These are phyloP conservation scores for Plasmodium gonderi DNA, from an alignment of 169 alveolate genomes.

Conservation along the genomic window DNA sequence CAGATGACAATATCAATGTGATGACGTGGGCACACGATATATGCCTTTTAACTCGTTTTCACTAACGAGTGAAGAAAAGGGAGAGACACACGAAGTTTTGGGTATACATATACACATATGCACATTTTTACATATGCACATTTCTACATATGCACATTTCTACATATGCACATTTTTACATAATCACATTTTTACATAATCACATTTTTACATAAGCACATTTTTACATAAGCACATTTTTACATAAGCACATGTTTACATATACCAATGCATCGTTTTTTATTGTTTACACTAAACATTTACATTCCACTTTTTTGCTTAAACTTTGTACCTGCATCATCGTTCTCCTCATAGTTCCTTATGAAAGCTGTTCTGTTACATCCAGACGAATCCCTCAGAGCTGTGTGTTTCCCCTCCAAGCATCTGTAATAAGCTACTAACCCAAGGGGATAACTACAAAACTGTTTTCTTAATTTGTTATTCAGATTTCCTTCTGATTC, in stretches of 20 bases:
- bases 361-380: slow-evolving; percentile 31
- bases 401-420: slow-evolving; percentile 28
- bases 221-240: too few relatives aligned
- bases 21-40: too few relatives aligned
- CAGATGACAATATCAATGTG: not conserved
- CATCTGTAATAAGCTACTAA: slow-evolving; percentile 55
- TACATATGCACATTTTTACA: too few relatives aligned
- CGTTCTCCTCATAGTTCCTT: not conserved
- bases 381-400: slow-evolving; percentile 33
- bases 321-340: not conserved
- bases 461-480: not conserved
- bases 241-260: too few relatives aligned
- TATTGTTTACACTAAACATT: not conserved
- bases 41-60: too few relatives aligned
- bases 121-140: too few relatives aligned
- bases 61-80: too few relatives aligned
- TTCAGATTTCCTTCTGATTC: not conserved
- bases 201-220: too few relatives aligned
- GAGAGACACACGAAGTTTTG: too few relatives aligned
- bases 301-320: not conserved
- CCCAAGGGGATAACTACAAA: slow-evolving; percentile 30
- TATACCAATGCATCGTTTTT: not conserved
- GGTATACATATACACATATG: too few relatives aligned
- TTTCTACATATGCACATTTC: too few relatives aligned
- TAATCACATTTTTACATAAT: too few relatives aligned